These are phyloP conservation scores for Lactifluus hygrophoroides DNA, from an alignment of 768 basidiomycete species.

Conservation along the genomic window DNA sequence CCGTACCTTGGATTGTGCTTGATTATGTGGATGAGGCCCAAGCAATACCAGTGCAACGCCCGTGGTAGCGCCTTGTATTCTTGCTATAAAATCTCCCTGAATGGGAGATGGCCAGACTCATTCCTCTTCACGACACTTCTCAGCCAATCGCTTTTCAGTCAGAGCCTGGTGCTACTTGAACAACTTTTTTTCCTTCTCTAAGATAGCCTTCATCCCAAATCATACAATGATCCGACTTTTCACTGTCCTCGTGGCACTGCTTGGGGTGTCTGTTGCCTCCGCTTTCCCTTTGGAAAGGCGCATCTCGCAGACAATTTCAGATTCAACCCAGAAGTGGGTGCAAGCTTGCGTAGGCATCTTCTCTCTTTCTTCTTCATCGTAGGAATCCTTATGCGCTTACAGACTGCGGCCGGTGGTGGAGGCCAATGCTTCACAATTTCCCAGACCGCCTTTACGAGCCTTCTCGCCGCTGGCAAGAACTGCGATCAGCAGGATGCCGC, in stretches of 20 bases:
- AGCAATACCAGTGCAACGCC: too few relatives aligned
- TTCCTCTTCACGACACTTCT: too few relatives aligned
- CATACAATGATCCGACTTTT: conserved; percentile 3
- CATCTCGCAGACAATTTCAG: conserved; percentile 41
- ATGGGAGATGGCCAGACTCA: background rate
- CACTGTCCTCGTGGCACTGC: background rate
- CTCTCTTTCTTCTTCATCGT: background rate
- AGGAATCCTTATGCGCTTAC: background rate
- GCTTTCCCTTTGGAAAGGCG: conserved; percentile 34
- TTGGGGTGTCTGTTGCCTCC: background rate
- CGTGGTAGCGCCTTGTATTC: background rate
- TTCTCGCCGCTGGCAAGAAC: conserved; percentile 40
- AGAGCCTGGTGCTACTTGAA: conserved; percentile 9
- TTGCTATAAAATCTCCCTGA: background rate
- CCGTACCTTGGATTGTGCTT: too few relatives aligned
- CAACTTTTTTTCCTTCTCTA: too few relatives aligned
- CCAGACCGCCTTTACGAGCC: conserved; percentile 45
- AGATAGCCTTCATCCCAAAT: too few relatives aligned
- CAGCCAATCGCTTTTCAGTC: too few relatives aligned
- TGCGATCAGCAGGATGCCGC: conserved; percentile 41
- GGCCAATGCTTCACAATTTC: conserved; percentile 48
- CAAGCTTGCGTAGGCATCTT: conserved; percentile 39
- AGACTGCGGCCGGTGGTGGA: conserved; percentile 50
- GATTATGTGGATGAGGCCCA: too few relatives aligned
- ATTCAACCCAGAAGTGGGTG: conserved; percentile 43